These are phyloP conservation scores for Hericium coralloides DNA, from an alignment of 768 basidiomycete genomes.

Conservation along the genomic window DNA sequence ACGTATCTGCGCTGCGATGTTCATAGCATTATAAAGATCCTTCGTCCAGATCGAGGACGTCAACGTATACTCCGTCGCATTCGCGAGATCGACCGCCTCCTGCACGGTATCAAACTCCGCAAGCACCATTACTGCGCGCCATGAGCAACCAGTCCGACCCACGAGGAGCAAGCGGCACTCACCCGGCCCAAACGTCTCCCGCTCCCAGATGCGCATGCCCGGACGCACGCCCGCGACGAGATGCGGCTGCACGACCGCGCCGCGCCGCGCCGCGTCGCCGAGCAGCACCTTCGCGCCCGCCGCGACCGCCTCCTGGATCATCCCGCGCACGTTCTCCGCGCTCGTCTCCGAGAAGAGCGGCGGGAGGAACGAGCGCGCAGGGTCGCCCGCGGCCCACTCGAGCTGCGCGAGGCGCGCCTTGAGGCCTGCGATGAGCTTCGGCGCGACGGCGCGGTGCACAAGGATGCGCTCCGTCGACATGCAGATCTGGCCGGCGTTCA, in stretches of 20 bases:
- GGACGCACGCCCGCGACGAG: constrained; percentile 37
- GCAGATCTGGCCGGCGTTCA: constrained; percentile 46
- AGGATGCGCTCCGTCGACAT: constrained; percentile 53
- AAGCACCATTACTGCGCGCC: constrained; percentile 30
- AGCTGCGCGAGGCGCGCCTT: constrained; percentile 23
- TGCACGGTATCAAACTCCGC: constrained; percentile 38
- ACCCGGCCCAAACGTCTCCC: constrained; percentile 59
- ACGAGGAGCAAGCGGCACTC: neutral
- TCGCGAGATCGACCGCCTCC: constrained; percentile 49
- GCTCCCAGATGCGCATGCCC: constrained; percentile 44
- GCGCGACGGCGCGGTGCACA: constrained; percentile 33
- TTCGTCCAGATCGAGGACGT: constrained; percentile 43
- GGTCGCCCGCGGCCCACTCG: constrained; percentile 27
- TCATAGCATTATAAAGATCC: constrained; percentile 34
- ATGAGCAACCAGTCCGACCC: neutral
- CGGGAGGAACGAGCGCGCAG: constrained; percentile 21
- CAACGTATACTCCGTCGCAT: constrained; percentile 43
- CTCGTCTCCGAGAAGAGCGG: constrained; percentile 35
- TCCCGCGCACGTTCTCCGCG: constrained; percentile 34
- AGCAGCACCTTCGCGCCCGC: constrained; percentile 37
- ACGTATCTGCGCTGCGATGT: constrained; percentile 38
- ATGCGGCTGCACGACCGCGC: constrained; percentile 41
- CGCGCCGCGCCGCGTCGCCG: constrained; percentile 32
- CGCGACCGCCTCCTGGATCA: constrained; percentile 35
- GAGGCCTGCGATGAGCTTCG: constrained; percentile 29